Evolutionary conservation across 1,284 basidiomycete genomes (phyloP).

Genomic region (Tilletia caries): DNA sequence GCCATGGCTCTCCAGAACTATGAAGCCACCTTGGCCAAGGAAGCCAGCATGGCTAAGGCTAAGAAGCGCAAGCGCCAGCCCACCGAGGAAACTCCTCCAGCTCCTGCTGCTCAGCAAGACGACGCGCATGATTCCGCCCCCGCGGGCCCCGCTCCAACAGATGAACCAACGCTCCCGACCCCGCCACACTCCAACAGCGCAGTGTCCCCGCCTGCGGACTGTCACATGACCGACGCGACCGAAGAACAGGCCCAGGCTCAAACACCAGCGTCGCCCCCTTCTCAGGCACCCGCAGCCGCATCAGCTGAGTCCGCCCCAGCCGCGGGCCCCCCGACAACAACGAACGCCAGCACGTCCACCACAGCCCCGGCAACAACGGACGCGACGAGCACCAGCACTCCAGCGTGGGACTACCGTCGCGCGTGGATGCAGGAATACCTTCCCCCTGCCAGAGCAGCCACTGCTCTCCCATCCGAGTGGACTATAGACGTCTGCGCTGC

Average conservation of each 20-base stretch:
- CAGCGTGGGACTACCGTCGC: conserved; percentile 38
- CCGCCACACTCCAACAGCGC: background rate
- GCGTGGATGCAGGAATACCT: conserved; percentile 28
- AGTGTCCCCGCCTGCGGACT: background rate
- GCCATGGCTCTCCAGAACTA: background rate
- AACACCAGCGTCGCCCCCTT: too few relatives aligned
- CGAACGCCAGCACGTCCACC: too few relatives aligned
- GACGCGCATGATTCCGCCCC: too few relatives aligned
- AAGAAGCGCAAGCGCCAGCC: too few relatives aligned
- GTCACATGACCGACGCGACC: background rate
- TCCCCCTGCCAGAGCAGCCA: conserved; percentile 30
- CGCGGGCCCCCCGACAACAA: too few relatives aligned
- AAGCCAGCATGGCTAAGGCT: too few relatives aligned
- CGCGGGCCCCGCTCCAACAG: too few relatives aligned
- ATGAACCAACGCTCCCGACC: background rate
- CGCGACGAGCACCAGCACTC: too few relatives aligned
- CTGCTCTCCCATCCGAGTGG: conserved; percentile 23
- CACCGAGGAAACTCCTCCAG: background rate
- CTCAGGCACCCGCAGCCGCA: too few relatives aligned
- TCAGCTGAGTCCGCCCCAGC: background rate
- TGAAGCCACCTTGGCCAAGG: background rate
- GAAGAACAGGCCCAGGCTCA: too few relatives aligned
- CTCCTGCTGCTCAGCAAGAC: background rate
- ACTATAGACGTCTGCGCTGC: conserved; percentile 64
- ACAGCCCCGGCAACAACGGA: too few relatives aligned